A percentile compares a stretch with the other conserved stretches of the same genome.
Conservation (phyloP, 2,329 filamentous ascomycete genomes). For the Hawksworthiomyces lignivorus region DNA sequence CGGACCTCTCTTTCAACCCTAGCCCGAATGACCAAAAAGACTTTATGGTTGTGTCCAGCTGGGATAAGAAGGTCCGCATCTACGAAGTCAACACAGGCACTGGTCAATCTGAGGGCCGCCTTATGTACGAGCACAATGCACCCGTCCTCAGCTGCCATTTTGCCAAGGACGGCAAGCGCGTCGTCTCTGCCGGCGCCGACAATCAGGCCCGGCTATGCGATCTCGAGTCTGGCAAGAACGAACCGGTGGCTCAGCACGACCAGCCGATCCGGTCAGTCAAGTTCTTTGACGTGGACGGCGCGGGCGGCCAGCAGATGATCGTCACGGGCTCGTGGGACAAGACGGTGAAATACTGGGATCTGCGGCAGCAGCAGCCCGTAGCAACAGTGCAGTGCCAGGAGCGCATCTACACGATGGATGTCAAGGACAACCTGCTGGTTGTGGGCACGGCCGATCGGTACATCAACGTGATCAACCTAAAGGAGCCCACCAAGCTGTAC, state of each 20-base stretch:
- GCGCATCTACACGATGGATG: conserved; percentile 85
- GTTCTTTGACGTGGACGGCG: conserved; percentile 66
- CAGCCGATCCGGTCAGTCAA: conserved; percentile 70
- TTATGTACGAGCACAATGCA: conserved; percentile 75
- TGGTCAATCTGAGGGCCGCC: conserved; percentile 76
- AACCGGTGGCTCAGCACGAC: conserved; percentile 78
- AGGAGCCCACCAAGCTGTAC: conserved; percentile 83
- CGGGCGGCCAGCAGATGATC: conserved; percentile 66
- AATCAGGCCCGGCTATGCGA: conserved; percentile 87
- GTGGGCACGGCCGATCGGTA: conserved; percentile 90
- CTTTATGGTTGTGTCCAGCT: conserved; percentile 82
- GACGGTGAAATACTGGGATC: conserved; percentile 83
- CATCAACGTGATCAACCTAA: conserved; percentile 90
- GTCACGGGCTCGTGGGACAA: conserved; percentile 93
- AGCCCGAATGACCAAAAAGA: conserved; percentile 49
- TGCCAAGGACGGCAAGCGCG: conserved; percentile 89
- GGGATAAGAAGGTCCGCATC: conserved; percentile 97
- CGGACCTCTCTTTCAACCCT: conserved; percentile 67
- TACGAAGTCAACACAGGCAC: conserved; percentile 72
- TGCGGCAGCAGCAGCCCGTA: conserved; percentile 58
- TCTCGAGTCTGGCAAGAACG: conserved; percentile 57
- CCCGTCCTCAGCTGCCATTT: conserved; percentile 82
- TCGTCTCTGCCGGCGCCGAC: conserved; percentile 82
- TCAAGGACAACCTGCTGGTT: conserved; percentile 80
- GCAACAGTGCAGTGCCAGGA: conserved; percentile 63